phyloP scores from a whole-genome alignment of 2,329 filamentous ascomycete genomes.

The Pseudopithomyces maydicus region DNA sequence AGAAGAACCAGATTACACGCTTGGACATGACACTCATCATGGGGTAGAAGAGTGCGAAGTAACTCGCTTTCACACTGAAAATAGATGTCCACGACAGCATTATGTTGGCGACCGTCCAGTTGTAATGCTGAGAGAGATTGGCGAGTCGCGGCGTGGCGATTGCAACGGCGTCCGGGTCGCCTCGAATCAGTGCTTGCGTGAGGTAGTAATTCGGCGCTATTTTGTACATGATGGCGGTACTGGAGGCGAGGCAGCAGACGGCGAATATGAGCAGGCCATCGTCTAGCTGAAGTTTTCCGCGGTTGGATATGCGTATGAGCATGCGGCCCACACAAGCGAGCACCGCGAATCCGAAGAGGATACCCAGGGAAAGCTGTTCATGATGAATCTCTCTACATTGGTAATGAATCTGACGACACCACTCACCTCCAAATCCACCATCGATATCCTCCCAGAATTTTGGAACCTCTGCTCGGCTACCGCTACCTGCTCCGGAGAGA shows the following conservation, averaged over 20 bases:
- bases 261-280: slow-evolving; percentile 7
- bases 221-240: slow-evolving; percentile 5
- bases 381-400: neutral
- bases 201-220: slow-evolving; percentile 1
- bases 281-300: slow-evolving; percentile 7
- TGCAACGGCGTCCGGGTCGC: neutral
- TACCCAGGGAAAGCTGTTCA: neutral
- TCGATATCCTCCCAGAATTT: neutral
- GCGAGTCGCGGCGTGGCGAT: neutral
- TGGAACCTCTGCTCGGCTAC: neutral
- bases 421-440: neutral
- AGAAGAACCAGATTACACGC: slow-evolving; percentile 15
- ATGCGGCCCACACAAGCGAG: slow-evolving; percentile 3
- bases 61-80: slow-evolving; percentile 4
- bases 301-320: slow-evolving; percentile 1
- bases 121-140: neutral
- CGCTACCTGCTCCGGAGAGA: neutral
- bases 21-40: slow-evolving; percentile 14
- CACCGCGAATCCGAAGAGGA: slow-evolving; percentile 3
- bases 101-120: slow-evolving; percentile 11
- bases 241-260: neutral
- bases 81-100: slow-evolving; percentile 7
- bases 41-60: slow-evolving; percentile 8
- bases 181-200: neutral
- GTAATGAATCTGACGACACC: too few species aligned